Evolutionary conservation across 176 grass and related monocot species (phyloP), one percentile per base, ranked within the genome.

Genomic region (Guadua angustifolia): DNA sequence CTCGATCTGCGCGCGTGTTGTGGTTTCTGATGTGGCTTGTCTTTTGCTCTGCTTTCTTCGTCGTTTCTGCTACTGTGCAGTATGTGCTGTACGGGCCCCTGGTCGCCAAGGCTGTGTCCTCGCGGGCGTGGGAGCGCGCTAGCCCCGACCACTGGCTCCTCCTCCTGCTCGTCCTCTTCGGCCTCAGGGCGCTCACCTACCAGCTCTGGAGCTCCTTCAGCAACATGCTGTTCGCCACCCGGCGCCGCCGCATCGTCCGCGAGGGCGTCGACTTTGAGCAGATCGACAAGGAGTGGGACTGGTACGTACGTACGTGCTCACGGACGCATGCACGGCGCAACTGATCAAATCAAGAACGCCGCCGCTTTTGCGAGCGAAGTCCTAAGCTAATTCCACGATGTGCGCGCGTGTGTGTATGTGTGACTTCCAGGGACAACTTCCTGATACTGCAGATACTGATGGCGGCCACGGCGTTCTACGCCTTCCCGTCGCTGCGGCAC

Each of bases 211-310:
- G 74, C 83, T 94, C 86, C 75, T 97, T 74, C 78, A 90, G 86
- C 76, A 97, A 92, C 92, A 92, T 97, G 90, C 84, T 91, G 19
- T 94, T 97, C 90, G 80, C 84, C 76, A 94, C 81, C 9, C 92
- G 92, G 8, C 83, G 78, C 8, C 90, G 90, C 22, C 90, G 81
- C 67, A 80, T 94, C 82, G 77, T 89, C 68, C 78, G 90, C 33
- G 75, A 95, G 47, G 89, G 93, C 24, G 83, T 95, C 44, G 88
- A 99, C 79, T 95, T 89, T 49, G 57, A 79, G 0, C 91, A 94
- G 76, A 95, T 99, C 55, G 96, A 99, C 85, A 86, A 67, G 52
- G 93, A 99, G 89, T 99, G 96, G 96, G 82, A 99, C 84, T 99
- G 96, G 96, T 98, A 91, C 35, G 73, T 18, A n/a, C n/a, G n/a